Evolutionary conservation across 805 yeast species (phyloP).

Genomic region (Pichia membranifaciens): DNA sequence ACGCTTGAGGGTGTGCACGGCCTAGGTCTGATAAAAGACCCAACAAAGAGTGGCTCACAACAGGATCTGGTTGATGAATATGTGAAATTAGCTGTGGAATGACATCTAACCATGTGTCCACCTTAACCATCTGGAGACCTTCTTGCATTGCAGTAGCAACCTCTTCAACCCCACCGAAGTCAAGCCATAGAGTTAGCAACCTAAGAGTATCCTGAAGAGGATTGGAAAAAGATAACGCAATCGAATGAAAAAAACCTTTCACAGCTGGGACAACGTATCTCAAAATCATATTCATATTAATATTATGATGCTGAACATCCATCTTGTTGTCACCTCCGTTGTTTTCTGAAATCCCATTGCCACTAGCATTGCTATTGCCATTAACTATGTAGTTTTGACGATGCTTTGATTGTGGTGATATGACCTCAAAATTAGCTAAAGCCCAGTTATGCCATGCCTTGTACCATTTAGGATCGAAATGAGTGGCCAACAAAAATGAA

Average conservation of each 20-base stretch:
- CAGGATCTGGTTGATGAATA: constrained; percentile 89
- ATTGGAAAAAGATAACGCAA: constrained; percentile 76
- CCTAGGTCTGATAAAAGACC: constrained; percentile 83
- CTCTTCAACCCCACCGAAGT: constrained; percentile 88
- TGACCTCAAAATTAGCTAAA: constrained; percentile 91
- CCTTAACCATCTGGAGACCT: constrained; percentile 82
- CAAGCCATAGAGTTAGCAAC: constrained; percentile 88
- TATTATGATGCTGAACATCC: constrained; percentile 16
- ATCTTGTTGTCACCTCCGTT: neutral
- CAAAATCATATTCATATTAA: constrained; percentile 54
- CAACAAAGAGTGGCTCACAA: constrained; percentile 73
- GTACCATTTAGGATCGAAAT: constrained; percentile 89
- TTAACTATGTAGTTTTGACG: constrained; percentile 14
- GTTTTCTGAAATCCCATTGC: neutral
- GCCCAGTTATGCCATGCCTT: constrained; percentile 99
- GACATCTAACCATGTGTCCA: constrained; percentile 94
- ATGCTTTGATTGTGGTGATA: constrained; percentile 46
- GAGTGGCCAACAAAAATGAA: constrained; percentile 88
- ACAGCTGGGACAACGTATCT: constrained; percentile 95
- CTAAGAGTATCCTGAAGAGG: constrained; percentile 91
- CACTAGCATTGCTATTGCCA: neutral
- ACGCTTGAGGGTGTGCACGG: constrained; percentile 93
- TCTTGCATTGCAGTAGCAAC: constrained; percentile 87
- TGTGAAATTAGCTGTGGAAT: constrained; percentile 94
- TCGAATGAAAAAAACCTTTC: constrained; percentile 91